Evolutionary conservation across 805 yeast genomes (phyloP).

Genomic region (Teunomyces stri): DNA sequence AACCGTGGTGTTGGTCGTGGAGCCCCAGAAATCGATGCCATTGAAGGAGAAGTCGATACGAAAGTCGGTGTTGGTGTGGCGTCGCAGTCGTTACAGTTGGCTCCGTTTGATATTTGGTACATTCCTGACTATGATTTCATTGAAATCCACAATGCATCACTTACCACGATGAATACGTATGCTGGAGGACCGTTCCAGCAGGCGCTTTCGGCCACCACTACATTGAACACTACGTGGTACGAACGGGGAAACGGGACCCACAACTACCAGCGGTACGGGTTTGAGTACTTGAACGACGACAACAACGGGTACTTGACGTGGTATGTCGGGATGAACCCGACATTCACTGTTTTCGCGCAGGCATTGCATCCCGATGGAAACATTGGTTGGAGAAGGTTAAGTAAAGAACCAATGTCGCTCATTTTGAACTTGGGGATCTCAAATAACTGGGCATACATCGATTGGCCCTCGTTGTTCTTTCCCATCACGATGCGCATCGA

Average conservation of each 20-base stretch:
- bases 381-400: slow-evolving; percentile 73
- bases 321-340: slow-evolving; percentile 81
- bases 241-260: slow-evolving; percentile 53
- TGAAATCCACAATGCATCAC: slow-evolving; percentile 63
- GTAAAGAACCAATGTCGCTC: slow-evolving; percentile 92
- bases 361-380: slow-evolving; percentile 91
- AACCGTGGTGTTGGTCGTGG: slow-evolving; percentile 87
- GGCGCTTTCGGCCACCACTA: slow-evolving; percentile 81
- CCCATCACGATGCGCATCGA: slow-evolving; percentile 78
- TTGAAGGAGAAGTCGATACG: slow-evolving; percentile 74
- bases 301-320: slow-evolving; percentile 74
- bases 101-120: slow-evolving; percentile 95
- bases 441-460: slow-evolving; percentile 89
- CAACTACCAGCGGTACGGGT: slow-evolving; percentile 70
- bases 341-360: slow-evolving; percentile 67
- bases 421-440: slow-evolving; percentile 87
- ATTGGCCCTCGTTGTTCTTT: slow-evolving; percentile 78
- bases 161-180: slow-evolving; percentile 82
- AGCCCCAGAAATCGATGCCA: slow-evolving; percentile 90
- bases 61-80: slow-evolving; percentile 58
- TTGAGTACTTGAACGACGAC: slow-evolving; percentile 71
- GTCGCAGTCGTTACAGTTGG: slow-evolving; percentile 89
- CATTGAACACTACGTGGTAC: slow-evolving; percentile 81
- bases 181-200: slow-evolving; percentile 94
- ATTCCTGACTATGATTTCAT: slow-evolving; percentile 81